Evolutionary conservation across 192 early-diverging fungal species (phyloP).

Genomic region (Chytriomyces sp.): DNA sequence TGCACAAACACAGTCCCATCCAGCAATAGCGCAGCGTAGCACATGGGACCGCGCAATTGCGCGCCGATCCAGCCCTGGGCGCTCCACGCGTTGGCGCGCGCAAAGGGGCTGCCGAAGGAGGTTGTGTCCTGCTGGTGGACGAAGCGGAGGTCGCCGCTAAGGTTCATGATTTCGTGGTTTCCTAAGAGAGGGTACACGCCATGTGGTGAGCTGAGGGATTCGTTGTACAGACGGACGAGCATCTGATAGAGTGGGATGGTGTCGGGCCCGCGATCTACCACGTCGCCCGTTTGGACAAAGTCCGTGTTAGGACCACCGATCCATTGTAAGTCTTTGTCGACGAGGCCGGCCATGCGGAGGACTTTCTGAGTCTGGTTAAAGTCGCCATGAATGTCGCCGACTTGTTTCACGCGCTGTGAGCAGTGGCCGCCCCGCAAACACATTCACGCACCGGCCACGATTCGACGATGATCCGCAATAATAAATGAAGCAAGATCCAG

Average conservation of each 20-base stretch:
- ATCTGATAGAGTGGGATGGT: conserved; percentile 69
- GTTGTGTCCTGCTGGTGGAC: conserved; percentile 55
- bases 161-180: conserved; percentile 72
- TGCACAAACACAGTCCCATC: conserved; percentile 63
- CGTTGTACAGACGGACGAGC: conserved; percentile 55
- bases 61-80: conserved; percentile 57
- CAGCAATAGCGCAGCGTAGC: conserved; percentile 50
- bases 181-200: conserved; percentile 48
- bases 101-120: conserved; percentile 54
- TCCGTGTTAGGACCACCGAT: conserved; percentile 49
- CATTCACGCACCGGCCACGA: too few species aligned
- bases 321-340: conserved; percentile 64
- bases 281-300: conserved; percentile 77
- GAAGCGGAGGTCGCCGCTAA: conserved; percentile 60
- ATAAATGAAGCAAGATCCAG: too few species aligned
- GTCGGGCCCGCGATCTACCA: conserved; percentile 72
- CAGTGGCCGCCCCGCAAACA: too few species aligned
- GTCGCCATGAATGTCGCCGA: conserved; percentile 76
- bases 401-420: too few species aligned
- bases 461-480: too few species aligned
- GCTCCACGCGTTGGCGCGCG: conserved; percentile 49
- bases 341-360: conserved; percentile 61
- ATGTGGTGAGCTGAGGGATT: conserved; percentile 58
- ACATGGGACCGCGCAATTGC: conserved; percentile 11
- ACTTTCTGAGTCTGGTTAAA: conserved; percentile 54